These are phyloP conservation scores for Camelina laxa DNA, from an alignment of 345 rosid genomes.

Conservation along the genomic window DNA sequence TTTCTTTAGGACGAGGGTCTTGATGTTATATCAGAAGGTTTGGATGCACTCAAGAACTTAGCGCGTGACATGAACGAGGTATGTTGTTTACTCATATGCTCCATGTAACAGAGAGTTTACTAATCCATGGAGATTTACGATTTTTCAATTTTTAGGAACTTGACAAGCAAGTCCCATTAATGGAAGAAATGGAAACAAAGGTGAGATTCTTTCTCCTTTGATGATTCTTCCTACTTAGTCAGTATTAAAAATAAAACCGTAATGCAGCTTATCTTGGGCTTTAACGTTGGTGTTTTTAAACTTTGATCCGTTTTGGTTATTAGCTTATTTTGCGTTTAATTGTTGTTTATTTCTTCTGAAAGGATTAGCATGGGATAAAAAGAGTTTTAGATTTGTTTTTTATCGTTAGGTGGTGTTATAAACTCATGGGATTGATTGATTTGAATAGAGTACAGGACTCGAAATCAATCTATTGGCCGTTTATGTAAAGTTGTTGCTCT, in stretches of 20 bases:
- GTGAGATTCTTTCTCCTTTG: conserved; percentile 44
- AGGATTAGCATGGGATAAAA: not conserved
- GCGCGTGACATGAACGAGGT: conserved; percentile 69
- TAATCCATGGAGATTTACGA: conserved; percentile 5
- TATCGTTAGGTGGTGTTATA: not conserved
- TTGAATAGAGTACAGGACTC: too few relatives aligned
- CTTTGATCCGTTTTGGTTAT: not conserved
- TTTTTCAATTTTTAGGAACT: conserved; percentile 56
- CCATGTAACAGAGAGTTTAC: conserved; percentile 2
- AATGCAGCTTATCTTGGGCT: not conserved
- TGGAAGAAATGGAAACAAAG: conserved; percentile 85
- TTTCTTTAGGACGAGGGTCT: conserved; percentile 49
- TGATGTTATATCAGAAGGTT: conserved; percentile 46
- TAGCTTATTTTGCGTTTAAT: not conserved
- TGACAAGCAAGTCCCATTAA: conserved; percentile 45
- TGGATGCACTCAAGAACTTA: conserved; percentile 42
- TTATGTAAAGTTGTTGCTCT: too few relatives aligned
- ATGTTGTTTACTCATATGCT: conserved; percentile 18
- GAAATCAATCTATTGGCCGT: too few relatives aligned
- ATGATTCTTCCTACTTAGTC: not conserved
- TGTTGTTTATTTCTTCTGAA: not conserved
- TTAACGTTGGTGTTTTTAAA: not conserved
- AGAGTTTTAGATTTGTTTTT: not conserved
- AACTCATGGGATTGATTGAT: too few relatives aligned
- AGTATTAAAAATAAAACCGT: not conserved